Evolutionary conservation across 345 rosid species (phyloP).

Genomic region (Eucalyptus cloeziana): DNA sequence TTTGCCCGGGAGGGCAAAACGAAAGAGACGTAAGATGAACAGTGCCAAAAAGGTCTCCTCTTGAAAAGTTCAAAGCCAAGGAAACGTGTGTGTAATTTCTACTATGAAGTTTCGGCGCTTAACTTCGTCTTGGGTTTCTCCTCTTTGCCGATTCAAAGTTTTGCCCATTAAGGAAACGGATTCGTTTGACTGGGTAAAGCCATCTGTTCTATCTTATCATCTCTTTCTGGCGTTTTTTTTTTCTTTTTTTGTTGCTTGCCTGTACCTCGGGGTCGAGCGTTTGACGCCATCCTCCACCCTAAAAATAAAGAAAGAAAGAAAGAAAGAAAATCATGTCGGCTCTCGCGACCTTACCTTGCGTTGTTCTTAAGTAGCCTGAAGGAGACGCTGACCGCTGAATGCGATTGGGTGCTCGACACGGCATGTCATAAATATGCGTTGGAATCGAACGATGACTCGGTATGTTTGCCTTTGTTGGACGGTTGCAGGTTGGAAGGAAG

Average conservation of each 20-base stretch:
- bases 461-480: not conserved
- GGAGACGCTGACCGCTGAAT: not conserved
- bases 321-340: not conserved
- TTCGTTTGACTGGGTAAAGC: not conserved
- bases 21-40: not conserved
- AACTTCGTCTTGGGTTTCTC: not conserved
- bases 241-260: not conserved
- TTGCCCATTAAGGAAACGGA: not conserved
- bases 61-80: not conserved
- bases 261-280: not conserved
- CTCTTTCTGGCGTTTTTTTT: not conserved
- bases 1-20: not conserved
- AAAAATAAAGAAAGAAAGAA: fast-evolving
- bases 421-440: not conserved
- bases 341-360: not conserved
- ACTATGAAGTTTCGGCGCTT: not conserved
- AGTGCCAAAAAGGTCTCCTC: not conserved
- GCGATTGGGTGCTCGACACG: not conserved
- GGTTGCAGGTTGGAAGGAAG: not conserved
- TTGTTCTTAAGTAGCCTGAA: not conserved
- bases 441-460: not conserved
- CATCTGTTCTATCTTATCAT: not conserved
- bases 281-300: not conserved
- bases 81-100: not conserved
- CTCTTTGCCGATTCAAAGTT: not conserved